Evolutionary conservation across 306 rosid species (phyloP).

Genomic region (Trifolium pratense): DNA sequence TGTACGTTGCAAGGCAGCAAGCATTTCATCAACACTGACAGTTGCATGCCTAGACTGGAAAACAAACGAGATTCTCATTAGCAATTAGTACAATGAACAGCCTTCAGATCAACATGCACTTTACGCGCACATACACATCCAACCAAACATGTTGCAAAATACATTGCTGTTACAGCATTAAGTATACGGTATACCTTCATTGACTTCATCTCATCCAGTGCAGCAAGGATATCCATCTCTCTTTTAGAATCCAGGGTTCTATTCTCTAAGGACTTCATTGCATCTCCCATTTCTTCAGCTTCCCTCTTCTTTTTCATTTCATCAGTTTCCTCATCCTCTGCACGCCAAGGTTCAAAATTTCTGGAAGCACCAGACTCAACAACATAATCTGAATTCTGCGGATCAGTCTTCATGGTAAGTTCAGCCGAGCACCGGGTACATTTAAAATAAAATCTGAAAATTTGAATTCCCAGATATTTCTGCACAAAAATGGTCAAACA

Average conservation of each 20-base stretch:
- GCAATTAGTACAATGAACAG: constrained; percentile 23
- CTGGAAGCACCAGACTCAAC: constrained; percentile 80
- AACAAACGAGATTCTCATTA: constrained; percentile 26
- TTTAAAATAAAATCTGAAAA: constrained; percentile 86
- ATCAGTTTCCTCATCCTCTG: constrained; percentile 74
- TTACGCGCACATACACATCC: neutral
- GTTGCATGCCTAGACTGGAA: constrained; percentile 91
- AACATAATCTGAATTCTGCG: constrained; percentile 84
- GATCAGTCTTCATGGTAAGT: constrained; percentile 86
- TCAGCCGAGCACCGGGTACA: constrained; percentile 89
- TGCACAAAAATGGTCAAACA: constrained; percentile 44
- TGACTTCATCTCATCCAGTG: constrained; percentile 97
- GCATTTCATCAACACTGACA: constrained; percentile 85
- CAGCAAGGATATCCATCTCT: constrained; percentile 77
- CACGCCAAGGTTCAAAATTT: constrained; percentile 75
- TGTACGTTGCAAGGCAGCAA: constrained; percentile 74
- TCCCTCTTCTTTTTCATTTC: constrained; percentile 58
- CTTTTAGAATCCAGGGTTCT: constrained; percentile 88
- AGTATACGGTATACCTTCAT: constrained; percentile 65
- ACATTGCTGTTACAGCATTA: constrained; percentile 6
- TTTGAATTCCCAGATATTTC: constrained; percentile 87
- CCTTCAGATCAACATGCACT: neutral
- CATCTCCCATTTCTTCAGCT: constrained; percentile 87
- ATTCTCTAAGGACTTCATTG: constrained; percentile 86
- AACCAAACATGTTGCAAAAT: neutral